Evolutionary conservation across 495 filamentous ascomycete species (phyloP).

Genomic region (Parathielavia hyrcaniae): DNA sequence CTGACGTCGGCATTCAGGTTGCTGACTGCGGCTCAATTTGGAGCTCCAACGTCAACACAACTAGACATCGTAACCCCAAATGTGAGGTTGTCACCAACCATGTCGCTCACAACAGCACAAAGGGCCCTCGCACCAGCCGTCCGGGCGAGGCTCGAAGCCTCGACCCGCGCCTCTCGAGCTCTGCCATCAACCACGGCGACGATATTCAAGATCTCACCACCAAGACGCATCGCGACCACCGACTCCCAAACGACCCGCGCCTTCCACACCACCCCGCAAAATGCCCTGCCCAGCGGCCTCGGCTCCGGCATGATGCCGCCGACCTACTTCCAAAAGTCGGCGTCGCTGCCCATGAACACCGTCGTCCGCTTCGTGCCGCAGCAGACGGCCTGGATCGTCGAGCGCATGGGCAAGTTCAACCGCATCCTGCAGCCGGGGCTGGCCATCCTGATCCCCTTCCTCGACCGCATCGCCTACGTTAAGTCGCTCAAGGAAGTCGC

Average conservation of each 20-base stretch:
- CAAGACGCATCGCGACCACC: neutral
- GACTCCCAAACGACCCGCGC: neutral
- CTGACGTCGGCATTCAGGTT: too few species aligned
- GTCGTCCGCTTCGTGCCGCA: conserved; percentile 95
- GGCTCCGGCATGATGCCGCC: conserved; percentile 37
- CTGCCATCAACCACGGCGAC: conserved; percentile 20
- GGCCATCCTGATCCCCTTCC: conserved; percentile 79
- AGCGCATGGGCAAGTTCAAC: conserved; percentile 96
- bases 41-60: neutral
- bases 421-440: conserved; percentile 86
- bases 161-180: conserved; percentile 13
- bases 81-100: conserved; percentile 15
- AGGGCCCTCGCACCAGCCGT: conserved; percentile 30
- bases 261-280: conserved; percentile 30
- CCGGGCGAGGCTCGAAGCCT: conserved; percentile 19
- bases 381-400: conserved; percentile 98
- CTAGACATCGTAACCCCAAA: neutral
- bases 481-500: conserved; percentile 94
- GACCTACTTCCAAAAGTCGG: conserved; percentile 51
- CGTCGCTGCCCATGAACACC: conserved; percentile 78
- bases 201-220: neutral
- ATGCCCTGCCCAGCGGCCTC: conserved; percentile 23
- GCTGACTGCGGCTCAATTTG: too few species aligned
- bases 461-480: conserved; percentile 96
- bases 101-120: conserved; percentile 34